These are phyloP conservation scores for Suhomyces chickasaworum DNA, from an alignment of 1,139 yeast species.

Conservation along the genomic window DNA sequence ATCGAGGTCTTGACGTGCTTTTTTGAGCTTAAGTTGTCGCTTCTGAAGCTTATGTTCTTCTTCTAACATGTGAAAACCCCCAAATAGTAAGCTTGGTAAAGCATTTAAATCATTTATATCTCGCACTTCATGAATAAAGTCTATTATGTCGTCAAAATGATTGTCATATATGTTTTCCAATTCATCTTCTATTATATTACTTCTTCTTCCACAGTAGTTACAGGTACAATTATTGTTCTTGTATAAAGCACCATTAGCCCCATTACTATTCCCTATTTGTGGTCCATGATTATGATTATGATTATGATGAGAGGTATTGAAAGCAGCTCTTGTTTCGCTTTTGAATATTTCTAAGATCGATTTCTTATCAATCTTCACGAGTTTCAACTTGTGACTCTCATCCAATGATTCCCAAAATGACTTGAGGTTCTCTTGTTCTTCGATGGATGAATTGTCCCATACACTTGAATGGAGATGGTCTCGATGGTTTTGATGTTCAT, in stretches of 20 bases:
- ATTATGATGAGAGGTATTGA: constrained; percentile 11
- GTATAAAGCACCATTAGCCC: constrained; percentile 10
- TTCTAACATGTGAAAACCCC: constrained; percentile 44
- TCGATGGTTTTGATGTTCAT: constrained; percentile 7
- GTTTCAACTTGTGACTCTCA: constrained; percentile 58
- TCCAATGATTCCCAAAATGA: constrained; percentile 73
- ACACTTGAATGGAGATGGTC: constrained; percentile 33
- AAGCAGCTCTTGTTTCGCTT: constrained; percentile 27
- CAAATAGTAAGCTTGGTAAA: constrained; percentile 42
- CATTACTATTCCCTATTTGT: not conserved
- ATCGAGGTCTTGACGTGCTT: constrained; percentile 7
- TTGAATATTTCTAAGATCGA: constrained; percentile 68
- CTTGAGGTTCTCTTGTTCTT: constrained; percentile 59
- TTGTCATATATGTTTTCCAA: constrained; percentile 58
- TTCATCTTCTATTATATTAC: constrained; percentile 74
- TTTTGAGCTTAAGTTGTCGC: constrained; percentile 27
- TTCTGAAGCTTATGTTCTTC: constrained; percentile 39
- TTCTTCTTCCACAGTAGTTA: constrained; percentile 76
- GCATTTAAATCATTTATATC: constrained; percentile 46
- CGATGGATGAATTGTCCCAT: constrained; percentile 62
- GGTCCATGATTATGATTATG: constrained; percentile 8
- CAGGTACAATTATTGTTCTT: constrained; percentile 57
- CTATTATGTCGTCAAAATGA: constrained; percentile 55
- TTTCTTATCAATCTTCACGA: constrained; percentile 69
- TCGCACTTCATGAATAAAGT: constrained; percentile 42